Conservation (phyloP, 1,284 basidiomycete genomes). For the Irpex rosettiformis region DNA sequence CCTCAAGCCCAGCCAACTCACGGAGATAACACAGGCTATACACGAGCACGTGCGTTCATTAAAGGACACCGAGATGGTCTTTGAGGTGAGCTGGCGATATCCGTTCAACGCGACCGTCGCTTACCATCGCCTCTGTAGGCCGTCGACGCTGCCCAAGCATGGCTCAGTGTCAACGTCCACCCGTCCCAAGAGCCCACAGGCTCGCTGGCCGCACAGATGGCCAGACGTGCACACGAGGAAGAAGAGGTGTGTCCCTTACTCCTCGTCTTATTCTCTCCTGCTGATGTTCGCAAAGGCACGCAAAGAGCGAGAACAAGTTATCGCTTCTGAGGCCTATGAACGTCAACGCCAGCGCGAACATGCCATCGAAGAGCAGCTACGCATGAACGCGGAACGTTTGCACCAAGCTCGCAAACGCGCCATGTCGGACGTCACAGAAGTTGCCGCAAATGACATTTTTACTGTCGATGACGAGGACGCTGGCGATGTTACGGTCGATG, state of each 20-base stretch:
- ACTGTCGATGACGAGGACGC: constrained; percentile 40
- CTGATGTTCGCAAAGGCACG: too few species aligned
- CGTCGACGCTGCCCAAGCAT: constrained; percentile 64
- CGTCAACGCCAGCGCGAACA: constrained; percentile 44
- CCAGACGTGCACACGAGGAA: constrained; percentile 59
- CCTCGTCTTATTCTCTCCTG: too few species aligned
- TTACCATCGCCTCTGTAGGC: constrained; percentile 39
- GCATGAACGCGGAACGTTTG: constrained; percentile 54
- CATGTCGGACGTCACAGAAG: constrained; percentile 64
- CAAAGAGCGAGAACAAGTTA: constrained; percentile 48
- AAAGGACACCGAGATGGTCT: constrained; percentile 69
- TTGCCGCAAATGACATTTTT: constrained; percentile 41
- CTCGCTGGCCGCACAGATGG: constrained; percentile 75
- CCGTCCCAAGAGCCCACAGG: constrained; percentile 56
- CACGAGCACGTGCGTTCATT: constrained; percentile 57
- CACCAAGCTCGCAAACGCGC: constrained; percentile 57
- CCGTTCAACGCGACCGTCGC: not conserved
- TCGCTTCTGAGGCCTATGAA: constrained; percentile 43
- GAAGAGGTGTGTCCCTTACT: constrained; percentile 43
- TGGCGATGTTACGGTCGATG: not conserved
- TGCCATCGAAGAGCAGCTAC: constrained; percentile 60
- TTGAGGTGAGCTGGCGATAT: constrained; percentile 46
- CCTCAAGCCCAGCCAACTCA: constrained; percentile 48
- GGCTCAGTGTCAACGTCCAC: constrained; percentile 56
- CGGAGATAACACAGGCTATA: constrained; percentile 52